Percentiles rank a stretch among this genome's conserved stretches.
These are phyloP conservation scores for Ceratobasidium sp. DNA, from an alignment of 1,284 basidiomycete genomes.

Conservation along the genomic window DNA sequence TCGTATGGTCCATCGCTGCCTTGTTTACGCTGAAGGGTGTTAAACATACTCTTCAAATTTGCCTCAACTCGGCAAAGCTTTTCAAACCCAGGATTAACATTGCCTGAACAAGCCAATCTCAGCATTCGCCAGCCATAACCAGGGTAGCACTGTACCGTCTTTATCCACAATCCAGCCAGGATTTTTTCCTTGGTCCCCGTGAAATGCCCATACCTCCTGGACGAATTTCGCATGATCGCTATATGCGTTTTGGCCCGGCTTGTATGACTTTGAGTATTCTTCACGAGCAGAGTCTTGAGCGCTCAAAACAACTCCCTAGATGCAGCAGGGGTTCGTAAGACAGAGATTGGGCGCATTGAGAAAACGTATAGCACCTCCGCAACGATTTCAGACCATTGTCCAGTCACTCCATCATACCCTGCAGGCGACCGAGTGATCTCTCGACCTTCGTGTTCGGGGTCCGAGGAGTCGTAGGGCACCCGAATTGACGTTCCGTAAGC, in stretches of 20 bases:
- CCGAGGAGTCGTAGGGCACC: background rate
- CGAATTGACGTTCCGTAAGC: background rate
- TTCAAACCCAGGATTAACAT: constrained; percentile 7
- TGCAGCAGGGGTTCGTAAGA: no score
- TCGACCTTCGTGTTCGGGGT: background rate
- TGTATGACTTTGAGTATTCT: background rate
- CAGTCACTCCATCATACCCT: background rate
- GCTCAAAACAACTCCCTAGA: background rate
- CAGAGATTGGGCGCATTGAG: no score
- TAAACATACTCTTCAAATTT: background rate
- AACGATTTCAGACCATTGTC: constrained; percentile 18
- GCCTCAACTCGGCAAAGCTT: constrained; percentile 14
- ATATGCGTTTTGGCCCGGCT: background rate
- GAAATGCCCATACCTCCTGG: background rate
- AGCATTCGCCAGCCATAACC: background rate
- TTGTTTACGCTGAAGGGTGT: background rate
- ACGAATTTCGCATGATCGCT: background rate
- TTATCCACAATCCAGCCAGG: constrained; percentile 6
- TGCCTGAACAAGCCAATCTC: background rate
- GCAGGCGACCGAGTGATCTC: background rate
- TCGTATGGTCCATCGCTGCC: constrained; percentile 2
- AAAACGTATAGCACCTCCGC: constrained; percentile 6
- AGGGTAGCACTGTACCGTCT: background rate
- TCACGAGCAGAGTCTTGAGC: background rate
- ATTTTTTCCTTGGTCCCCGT: background rate